These are phyloP conservation scores for Penicillium ucsense DNA, from an alignment of 495 filamentous ascomycete genomes.

Conservation along the genomic window DNA sequence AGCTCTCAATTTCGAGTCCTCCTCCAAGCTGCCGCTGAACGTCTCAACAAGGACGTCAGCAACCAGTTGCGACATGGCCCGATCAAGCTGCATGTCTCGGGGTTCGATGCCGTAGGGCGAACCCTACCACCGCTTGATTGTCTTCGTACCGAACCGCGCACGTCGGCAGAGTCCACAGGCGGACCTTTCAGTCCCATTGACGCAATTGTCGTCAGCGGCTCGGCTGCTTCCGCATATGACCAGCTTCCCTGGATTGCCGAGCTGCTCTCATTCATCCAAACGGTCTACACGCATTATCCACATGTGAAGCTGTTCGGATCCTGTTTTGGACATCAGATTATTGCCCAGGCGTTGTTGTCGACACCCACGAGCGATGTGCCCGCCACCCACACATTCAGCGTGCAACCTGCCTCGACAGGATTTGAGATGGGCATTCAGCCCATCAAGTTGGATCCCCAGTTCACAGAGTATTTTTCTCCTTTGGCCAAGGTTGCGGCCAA, in stretches of 20 bases:
- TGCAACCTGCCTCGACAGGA: conserved; percentile 17
- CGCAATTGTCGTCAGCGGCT: conserved; percentile 33
- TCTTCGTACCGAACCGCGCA: conserved; percentile 12
- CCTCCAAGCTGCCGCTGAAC: conserved; percentile 22
- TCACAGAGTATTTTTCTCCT: conserved; percentile 19
- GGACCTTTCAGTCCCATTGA: conserved; percentile 17
- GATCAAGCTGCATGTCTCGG: conserved; percentile 22
- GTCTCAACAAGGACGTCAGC: conserved; percentile 14
- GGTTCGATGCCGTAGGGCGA: conserved; percentile 31
- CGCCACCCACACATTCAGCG: conserved; percentile 8
- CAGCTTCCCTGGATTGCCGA: conserved; percentile 25
- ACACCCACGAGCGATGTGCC: background rate
- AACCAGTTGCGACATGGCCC: conserved; percentile 5
- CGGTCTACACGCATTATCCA: conserved; percentile 28
- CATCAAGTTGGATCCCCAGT: conserved; percentile 19
- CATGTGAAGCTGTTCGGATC: conserved; percentile 38
- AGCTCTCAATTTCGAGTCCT: conserved; percentile 29
- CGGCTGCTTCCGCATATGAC: conserved; percentile 26
- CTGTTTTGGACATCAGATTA: conserved; percentile 41
- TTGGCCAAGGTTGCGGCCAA: conserved; percentile 3
- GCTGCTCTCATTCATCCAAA: conserved; percentile 21
- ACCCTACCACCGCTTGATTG: conserved; percentile 18
- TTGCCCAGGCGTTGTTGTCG: conserved; percentile 32
- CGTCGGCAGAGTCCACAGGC: conserved; percentile 4
- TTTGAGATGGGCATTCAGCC: conserved; percentile 32